Evolutionary conservation across 495 filamentous ascomycete genomes (phyloP).

Genomic region (Rhypophila decipiens): DNA sequence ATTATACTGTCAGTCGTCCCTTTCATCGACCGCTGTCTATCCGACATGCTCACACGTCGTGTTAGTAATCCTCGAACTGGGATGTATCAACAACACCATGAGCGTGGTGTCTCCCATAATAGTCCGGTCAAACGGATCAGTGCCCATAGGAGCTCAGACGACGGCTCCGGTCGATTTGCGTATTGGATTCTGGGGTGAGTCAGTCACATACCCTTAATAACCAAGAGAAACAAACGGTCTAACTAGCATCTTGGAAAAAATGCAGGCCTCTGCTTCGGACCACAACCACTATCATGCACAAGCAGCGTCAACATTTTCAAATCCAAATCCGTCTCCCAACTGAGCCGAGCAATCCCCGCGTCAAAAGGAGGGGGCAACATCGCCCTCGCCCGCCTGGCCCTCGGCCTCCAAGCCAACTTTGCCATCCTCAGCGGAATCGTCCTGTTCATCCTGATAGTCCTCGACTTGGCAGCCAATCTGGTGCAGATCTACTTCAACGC

Average conservation of each 20-base stretch:
- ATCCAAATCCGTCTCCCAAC: conserved; percentile 2
- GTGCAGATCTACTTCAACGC: conserved; percentile 16
- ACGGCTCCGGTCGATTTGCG: conserved; percentile 14
- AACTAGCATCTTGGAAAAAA: background rate
- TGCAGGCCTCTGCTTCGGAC: conserved; percentile 22
- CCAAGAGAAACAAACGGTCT: background rate
- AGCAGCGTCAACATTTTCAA: conserved; percentile 1
- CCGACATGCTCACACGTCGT: background rate
- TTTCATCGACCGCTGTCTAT: background rate
- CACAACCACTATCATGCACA: conserved; percentile 13
- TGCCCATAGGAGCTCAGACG: conserved; percentile 8
- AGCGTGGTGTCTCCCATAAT: conserved; percentile 15
- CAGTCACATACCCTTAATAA: background rate
- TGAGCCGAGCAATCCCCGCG: conserved; percentile 5
- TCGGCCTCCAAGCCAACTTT: conserved; percentile 15
- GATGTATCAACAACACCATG: conserved; percentile 13
- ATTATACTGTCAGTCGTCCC: conserved; percentile 14
- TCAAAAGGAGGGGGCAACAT: conserved; percentile 15
- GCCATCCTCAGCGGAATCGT: conserved; percentile 16
- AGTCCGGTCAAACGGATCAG: conserved; percentile 8
- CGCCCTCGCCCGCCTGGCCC: conserved; percentile 12
- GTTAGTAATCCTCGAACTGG: conserved; percentile 17
- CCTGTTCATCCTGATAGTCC: conserved; percentile 12
- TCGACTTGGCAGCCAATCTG: conserved; percentile 13
- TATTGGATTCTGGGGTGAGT: conserved; percentile 18